Evolutionary conservation across 2,329 filamentous ascomycete species (phyloP).

Genomic region (Xylaria sp.): DNA sequence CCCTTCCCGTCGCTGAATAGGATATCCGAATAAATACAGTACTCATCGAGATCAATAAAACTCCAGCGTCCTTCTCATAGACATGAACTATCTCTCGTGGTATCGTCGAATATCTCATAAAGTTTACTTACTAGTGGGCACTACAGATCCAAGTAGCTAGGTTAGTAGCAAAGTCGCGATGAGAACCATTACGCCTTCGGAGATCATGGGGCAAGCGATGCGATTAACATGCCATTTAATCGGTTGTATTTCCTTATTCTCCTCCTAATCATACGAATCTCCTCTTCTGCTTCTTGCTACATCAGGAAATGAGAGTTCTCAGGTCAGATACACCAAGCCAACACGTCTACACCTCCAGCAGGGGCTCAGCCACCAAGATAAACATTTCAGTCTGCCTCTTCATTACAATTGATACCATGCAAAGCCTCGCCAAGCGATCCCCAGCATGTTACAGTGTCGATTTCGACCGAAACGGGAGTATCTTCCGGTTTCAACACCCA

Average conservation of each 20-base stretch:
- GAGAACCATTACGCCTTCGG: background rate
- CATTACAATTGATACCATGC: constrained; percentile 17
- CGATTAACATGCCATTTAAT: background rate
- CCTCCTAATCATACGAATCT: background rate
- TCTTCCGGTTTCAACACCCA: constrained; percentile 29
- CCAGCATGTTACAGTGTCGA: constrained; percentile 14
- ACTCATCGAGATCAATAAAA: background rate
- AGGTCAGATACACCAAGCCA: background rate
- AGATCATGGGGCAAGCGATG: background rate
- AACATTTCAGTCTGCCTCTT: background rate
- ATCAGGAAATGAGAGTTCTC: background rate
- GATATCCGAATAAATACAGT: constrained; percentile 7
- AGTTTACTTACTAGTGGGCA: background rate
- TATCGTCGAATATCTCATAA: background rate
- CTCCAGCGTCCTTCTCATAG: background rate
- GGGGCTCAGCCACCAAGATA: background rate
- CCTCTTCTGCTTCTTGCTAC: background rate
- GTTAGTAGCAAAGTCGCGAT: constrained; percentile 10
- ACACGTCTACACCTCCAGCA: background rate
- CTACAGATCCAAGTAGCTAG: constrained; percentile 11
- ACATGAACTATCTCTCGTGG: background rate
- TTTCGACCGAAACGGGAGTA: constrained; percentile 36
- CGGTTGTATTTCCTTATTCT: background rate
- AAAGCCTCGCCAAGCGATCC: constrained; percentile 29
- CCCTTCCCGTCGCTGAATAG: constrained; percentile 11